Conservation (phyloP, 2,329 filamentous ascomycete species). For the Furcasterigmium sp. region DNA sequence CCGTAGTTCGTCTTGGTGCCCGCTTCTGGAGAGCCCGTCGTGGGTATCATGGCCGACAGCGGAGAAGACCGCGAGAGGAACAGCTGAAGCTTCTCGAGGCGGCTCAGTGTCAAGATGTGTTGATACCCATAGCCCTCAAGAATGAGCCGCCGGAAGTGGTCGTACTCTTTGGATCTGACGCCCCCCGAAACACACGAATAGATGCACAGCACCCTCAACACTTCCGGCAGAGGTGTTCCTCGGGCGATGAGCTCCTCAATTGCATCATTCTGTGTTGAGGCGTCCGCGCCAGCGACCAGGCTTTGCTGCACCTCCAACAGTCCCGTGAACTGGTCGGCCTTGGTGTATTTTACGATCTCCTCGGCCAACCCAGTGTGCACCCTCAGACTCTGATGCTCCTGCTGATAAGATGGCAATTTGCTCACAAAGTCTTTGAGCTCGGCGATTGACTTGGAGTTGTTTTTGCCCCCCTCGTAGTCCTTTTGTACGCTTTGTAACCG, state of each 20-base stretch:
- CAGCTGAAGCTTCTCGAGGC: conserved; percentile 84
- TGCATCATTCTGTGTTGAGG: conserved; percentile 79
- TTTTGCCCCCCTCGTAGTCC: conserved; percentile 85
- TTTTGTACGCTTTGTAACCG: conserved; percentile 75
- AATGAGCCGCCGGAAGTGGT: conserved; percentile 81
- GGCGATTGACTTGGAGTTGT: conserved; percentile 75
- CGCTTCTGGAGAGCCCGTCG: conserved; percentile 52
- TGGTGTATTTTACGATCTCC: conserved; percentile 90
- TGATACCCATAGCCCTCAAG: conserved; percentile 93
- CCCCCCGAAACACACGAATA: conserved; percentile 89
- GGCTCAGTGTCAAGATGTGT: conserved; percentile 83
- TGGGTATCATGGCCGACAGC: conserved; percentile 75
- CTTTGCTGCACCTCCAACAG: conserved; percentile 94
- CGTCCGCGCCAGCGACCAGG: conserved; percentile 83
- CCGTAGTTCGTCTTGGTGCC: conserved; percentile 82
- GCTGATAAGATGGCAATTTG: conserved; percentile 85
- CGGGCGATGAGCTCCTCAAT: conserved; percentile 95
- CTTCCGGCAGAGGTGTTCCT: conserved; percentile 72
- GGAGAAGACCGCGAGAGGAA: conserved; percentile 74
- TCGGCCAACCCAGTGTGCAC: conserved; percentile 89
- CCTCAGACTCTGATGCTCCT: conserved; percentile 88
- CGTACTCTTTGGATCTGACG: conserved; percentile 81
- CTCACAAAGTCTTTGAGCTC: conserved; percentile 95
- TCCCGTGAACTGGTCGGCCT: conserved; percentile 82
- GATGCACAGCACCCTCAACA: conserved; percentile 81